Evolutionary conservation across 2,329 filamentous ascomycete genomes (phyloP).

Genomic region (Alternaria ethzedia): DNA sequence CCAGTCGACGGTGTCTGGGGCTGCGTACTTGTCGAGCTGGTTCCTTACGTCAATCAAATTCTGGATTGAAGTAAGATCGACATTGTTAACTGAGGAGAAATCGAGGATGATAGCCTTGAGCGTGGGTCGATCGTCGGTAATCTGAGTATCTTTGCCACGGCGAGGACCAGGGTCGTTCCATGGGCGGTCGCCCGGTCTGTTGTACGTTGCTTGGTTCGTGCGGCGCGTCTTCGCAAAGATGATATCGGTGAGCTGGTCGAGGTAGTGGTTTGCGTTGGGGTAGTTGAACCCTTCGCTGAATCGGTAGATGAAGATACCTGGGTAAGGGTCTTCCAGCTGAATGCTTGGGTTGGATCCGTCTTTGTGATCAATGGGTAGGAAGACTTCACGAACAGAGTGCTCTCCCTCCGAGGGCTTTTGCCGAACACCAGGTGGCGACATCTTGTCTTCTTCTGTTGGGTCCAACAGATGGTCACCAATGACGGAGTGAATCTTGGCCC

Average conservation of each 20-base stretch:
- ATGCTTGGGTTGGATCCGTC: conserved; percentile 91
- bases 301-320: conserved; percentile 94
- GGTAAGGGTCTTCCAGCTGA: conserved; percentile 78
- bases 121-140: conserved; percentile 64
- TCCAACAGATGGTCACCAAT: conserved; percentile 73
- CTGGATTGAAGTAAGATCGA: conserved; percentile 92
- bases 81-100: conserved; percentile 91
- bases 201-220: conserved; percentile 72
- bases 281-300: conserved; percentile 98
- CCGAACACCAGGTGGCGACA: conserved; percentile 13
- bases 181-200: conserved; percentile 70
- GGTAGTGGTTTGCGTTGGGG: conserved; percentile 87
- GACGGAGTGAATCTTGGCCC: conserved; percentile 84
- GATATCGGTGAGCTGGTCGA: conserved; percentile 67
- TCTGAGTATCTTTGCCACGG: conserved; percentile 55
- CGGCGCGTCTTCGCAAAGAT: conserved; percentile 70
- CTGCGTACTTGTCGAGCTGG: conserved; percentile 86
- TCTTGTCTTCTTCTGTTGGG: conserved; percentile 49
- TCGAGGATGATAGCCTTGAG: conserved; percentile 91
- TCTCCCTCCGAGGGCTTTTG: conserved; percentile 37
- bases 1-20: conserved; percentile 88
- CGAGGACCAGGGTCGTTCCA: conserved; percentile 93
- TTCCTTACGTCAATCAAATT: conserved; percentile 94
- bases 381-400: conserved; percentile 73
- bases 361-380: conserved; percentile 82